A percentile compares a stretch with the other conserved stretches of the same genome.
Conservation (phyloP, 2,329 filamentous ascomycete species). For the Simplicillium aogashimaense region DNA sequence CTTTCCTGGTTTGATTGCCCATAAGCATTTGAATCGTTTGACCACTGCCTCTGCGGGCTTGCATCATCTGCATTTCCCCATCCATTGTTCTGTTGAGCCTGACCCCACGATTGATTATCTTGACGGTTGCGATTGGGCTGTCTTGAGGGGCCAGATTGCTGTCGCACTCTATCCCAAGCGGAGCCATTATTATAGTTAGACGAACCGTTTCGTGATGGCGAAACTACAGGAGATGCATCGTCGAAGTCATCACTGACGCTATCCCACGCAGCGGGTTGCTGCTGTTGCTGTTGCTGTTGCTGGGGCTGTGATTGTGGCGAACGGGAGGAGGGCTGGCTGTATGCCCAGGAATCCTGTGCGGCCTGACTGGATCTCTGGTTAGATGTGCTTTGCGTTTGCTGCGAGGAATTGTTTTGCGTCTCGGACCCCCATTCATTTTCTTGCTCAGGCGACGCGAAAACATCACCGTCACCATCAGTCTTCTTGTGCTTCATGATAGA, state of each 20-base stretch:
- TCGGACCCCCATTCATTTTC: no score
- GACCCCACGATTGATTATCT: constrained; percentile 1
- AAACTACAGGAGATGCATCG: constrained; percentile 33
- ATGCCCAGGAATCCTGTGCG: no score
- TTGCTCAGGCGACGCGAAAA: no score
- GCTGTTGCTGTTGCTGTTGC: constrained; percentile 4
- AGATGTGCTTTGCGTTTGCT: no score
- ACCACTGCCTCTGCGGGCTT: constrained; percentile 7
- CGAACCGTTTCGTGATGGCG: constrained; percentile 15
- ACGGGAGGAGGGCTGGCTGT: not conserved
- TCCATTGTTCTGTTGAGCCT: constrained; percentile 5
- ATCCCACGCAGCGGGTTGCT: constrained; percentile 12
- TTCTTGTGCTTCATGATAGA: constrained; percentile 1
- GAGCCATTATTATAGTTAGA: constrained; percentile 16
- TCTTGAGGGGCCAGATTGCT: constrained; percentile 15
- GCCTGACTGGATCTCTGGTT: no score
- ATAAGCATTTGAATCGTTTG: constrained; percentile 22
- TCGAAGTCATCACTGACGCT: constrained; percentile 20
- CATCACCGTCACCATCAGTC: no score
- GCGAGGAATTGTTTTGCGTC: no score
- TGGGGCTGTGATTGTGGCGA: not conserved
- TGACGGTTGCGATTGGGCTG: constrained; percentile 10
- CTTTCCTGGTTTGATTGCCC: constrained; percentile 25
- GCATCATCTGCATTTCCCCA: constrained; percentile 16
- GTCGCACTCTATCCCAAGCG: constrained; percentile 35